Evolutionary conservation across 2,329 filamentous ascomycete genomes (phyloP), one percentile per base, ranked within the genome.

Genomic region (Huntiella omanensis): DNA sequence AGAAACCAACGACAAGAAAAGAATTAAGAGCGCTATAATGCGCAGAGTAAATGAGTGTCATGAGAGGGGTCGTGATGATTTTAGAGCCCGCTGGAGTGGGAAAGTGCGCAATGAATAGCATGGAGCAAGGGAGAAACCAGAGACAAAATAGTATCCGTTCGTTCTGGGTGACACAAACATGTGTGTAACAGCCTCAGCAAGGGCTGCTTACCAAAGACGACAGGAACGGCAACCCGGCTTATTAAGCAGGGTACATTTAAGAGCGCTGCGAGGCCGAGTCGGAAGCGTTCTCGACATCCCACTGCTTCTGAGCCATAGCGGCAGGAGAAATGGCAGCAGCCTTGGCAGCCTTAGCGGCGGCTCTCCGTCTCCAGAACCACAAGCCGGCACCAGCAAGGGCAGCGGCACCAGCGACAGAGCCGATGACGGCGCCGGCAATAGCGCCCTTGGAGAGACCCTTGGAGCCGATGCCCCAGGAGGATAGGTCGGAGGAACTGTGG

Each of bases 361-460:
- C 61, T 13, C 58, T 56, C 3, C 62, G 53, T 54, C 60, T 59
- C 52, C 80, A 70, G 39, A 80, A 60, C 40, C 35, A 45, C 53
- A 81, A 69, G 32, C 74, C 62, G 1, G 78, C 63, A 1, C 66
- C 73, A n/a, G 68, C 66, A 6, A 86, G 57, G 7, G 83, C 57
- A 1, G 68, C 66, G 4, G 75, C 69, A 38, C 75, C 81, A 7
- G 72, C 64, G 6, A 88, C 59, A 2, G 75, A 70, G 32, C 83
- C 83, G 50, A 87, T 66, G 2, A 81, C 80, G 49, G 83, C 78
- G 1, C 82, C 83, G 2, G 82, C 83, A 55, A 87, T 84, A 15
- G 74, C 71, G 37, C 80, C 81, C 15, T 73, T 73, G 11, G 75
- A 77, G 8, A 86, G 64, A 2, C 57, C 58, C 45, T 53, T 52